Evolutionary conservation across 75 land plant species (phyloP).

Genomic region (Pseudotsuga menziesii): DNA sequence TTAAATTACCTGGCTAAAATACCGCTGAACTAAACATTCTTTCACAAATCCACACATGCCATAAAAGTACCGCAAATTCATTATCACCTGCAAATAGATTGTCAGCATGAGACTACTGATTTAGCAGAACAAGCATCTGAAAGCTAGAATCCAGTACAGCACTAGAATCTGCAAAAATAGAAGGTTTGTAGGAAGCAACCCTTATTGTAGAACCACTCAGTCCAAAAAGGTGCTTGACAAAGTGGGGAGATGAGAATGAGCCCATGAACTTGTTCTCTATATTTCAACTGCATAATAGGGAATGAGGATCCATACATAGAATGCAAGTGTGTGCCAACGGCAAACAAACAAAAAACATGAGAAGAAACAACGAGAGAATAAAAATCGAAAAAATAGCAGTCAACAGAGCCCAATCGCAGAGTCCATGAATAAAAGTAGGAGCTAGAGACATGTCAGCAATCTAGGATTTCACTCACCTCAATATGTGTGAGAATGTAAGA

Average conservation of each 20-base stretch:
- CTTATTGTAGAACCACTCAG: slow-evolving; percentile 94
- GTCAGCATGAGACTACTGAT: background rate
- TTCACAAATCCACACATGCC: slow-evolving; percentile 82
- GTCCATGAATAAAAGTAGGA: background rate
- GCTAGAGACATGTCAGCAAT: background rate
- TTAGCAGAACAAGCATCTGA: background rate
- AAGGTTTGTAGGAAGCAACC: slow-evolving; percentile 19
- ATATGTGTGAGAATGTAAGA: slow-evolving; percentile 84
- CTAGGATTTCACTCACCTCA: slow-evolving; percentile 47
- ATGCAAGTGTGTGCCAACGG: background rate
- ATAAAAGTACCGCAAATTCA: slow-evolving; percentile 76
- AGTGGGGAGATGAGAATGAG: slow-evolving; percentile 87
- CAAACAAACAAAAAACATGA: background rate
- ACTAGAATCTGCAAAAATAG: background rate
- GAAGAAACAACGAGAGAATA: background rate
- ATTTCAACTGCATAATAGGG: slow-evolving; percentile 54
- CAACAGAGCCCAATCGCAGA: background rate
- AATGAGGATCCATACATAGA: slow-evolving; percentile 5
- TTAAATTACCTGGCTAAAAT: slow-evolving; percentile 78
- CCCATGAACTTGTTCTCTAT: slow-evolving; percentile 68
- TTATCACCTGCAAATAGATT: slow-evolving; percentile 52
- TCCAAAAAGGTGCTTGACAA: slow-evolving; percentile 78
- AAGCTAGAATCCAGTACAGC: background rate
- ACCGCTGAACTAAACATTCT: slow-evolving; percentile 76
- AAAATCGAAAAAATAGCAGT: background rate